Conservation (phyloP, 306 rosid genomes). For the Pyrus bretschneideri region DNA sequence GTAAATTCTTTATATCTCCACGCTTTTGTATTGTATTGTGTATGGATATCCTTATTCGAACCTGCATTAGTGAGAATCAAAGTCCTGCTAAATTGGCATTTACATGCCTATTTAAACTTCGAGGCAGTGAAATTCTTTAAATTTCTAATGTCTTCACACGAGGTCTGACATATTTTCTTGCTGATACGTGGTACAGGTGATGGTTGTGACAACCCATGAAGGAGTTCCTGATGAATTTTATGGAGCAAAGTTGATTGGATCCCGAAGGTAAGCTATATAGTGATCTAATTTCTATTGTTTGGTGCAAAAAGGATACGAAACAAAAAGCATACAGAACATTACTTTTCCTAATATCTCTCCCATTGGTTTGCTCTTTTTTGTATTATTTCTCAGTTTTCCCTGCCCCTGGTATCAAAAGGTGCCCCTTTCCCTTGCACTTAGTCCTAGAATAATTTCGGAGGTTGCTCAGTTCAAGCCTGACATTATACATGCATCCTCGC, state of each 20-base stretch:
- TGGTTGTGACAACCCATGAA: conserved; percentile 97
- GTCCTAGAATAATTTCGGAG: conserved; percentile 97
- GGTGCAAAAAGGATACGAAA: neutral
- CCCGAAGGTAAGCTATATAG: conserved; percentile 52
- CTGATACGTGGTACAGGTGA: conserved; percentile 45
- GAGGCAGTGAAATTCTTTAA: neutral
- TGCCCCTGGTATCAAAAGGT: conserved; percentile 90
- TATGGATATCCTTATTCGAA: neutral
- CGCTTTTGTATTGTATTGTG: neutral
- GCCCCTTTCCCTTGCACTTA: conserved; percentile 95
- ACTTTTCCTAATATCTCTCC: conserved; percentile 3
- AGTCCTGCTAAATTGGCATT: neutral
- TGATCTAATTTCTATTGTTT: conserved; percentile 4
- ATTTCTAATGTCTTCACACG: neutral
- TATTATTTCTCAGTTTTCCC: conserved; percentile 61
- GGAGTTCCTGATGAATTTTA: conserved; percentile 90
- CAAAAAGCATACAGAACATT: neutral
- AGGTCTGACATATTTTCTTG: conserved; percentile 15
- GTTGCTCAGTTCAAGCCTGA: conserved; percentile 96
- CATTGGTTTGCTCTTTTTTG: neutral
- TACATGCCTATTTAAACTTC: neutral
- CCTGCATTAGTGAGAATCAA: neutral
- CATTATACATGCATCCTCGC: conserved; percentile 97
- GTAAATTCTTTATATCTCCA: conserved; percentile 15
- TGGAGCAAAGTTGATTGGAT: conserved; percentile 88